phyloP scores from a whole-genome alignment of 305 asterid species.

The Rubia peregrina region DNA sequence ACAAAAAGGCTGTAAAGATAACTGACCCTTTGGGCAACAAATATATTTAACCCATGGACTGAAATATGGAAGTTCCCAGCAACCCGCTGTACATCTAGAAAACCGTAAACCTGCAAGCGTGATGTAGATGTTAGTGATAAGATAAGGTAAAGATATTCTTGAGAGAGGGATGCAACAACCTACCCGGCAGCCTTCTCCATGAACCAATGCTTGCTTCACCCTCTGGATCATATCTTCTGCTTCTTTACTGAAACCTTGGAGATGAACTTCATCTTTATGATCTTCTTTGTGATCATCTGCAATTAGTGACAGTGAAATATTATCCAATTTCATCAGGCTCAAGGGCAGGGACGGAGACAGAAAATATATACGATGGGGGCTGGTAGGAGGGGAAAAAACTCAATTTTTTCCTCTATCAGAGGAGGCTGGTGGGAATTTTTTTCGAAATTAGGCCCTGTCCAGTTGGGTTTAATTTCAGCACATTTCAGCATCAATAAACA shows the following conservation, averaged over 20 bases:
- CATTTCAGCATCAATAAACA: too few relatives aligned
- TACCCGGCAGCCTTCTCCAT: conserved; percentile 97
- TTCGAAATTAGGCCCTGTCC: too few relatives aligned
- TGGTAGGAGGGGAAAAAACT: too few relatives aligned
- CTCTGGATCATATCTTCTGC: conserved; percentile 72
- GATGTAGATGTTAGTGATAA: conserved; percentile 1
- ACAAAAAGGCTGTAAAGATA: conserved; percentile 2
- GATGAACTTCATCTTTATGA: conserved; percentile 60
- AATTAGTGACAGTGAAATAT: neutral
- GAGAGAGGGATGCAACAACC: conserved; percentile 23
- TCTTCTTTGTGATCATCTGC: conserved; percentile 43
- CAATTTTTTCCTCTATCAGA: too few relatives aligned
- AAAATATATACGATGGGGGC: too few relatives aligned
- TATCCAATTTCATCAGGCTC: neutral
- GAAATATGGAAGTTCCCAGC: conserved; percentile 99
- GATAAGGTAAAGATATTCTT: conserved; percentile 11
- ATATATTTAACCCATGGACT: conserved; percentile 87
- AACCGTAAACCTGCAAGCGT: conserved; percentile 75
- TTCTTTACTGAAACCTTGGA: conserved; percentile 70
- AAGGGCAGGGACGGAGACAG: too few relatives aligned
- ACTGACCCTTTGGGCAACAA: conserved; percentile 87
- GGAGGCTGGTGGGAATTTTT: too few relatives aligned
- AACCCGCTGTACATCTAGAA: conserved; percentile 95
- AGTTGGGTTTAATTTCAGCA: too few relatives aligned
- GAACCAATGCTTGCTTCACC: conserved; percentile 82